Percentiles rank a stretch among this genome's conserved stretches.
phyloP scores from a whole-genome alignment of 2,329 filamentous ascomycete species.

The Claviceps sp. region DNA sequence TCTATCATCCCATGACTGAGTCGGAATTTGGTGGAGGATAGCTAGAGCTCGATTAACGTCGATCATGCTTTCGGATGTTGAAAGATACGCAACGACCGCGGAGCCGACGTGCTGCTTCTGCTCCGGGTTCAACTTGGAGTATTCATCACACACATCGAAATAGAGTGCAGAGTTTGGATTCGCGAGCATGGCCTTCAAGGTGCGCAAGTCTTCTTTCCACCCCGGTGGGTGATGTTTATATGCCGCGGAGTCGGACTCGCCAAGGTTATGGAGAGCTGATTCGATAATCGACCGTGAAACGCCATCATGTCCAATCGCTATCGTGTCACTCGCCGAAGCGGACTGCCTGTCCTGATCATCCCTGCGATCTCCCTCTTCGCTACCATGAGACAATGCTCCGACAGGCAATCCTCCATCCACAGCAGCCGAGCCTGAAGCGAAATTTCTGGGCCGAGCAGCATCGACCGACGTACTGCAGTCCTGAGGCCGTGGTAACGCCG shows the following conservation, averaged over 20 bases:
- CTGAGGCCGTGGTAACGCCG: conserved; percentile 14
- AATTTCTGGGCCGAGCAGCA: conserved; percentile 13
- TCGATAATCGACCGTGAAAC: too few relatives aligned
- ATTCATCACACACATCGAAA: conserved; percentile 31
- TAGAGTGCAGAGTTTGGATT: conserved; percentile 15
- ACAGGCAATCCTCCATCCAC: conserved; percentile 3
- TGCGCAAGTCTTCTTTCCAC: conserved; percentile 2
- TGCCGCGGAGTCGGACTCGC: neutral
- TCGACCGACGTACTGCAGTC: conserved; percentile 6
- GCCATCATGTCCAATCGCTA: neutral
- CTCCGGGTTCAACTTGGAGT: conserved; percentile 21
- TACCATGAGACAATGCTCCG: neutral
- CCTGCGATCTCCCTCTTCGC: neutral
- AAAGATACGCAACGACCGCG: conserved; percentile 27
- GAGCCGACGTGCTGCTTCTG: conserved; percentile 17
- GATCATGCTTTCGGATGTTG: conserved; percentile 26
- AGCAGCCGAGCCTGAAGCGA: conserved; percentile 13
- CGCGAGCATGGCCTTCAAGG: conserved; percentile 12
- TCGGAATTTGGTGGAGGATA: conserved; percentile 26
- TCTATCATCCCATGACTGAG: conserved; percentile 25
- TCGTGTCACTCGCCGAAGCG: neutral
- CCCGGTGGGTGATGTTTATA: neutral
- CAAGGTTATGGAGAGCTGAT: neutral
- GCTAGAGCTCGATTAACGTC: conserved; percentile 32
- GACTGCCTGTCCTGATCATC: neutral